Conservation (phyloP, 192 early-diverging fungal genomes). For the Coemansia sp. region DNA sequence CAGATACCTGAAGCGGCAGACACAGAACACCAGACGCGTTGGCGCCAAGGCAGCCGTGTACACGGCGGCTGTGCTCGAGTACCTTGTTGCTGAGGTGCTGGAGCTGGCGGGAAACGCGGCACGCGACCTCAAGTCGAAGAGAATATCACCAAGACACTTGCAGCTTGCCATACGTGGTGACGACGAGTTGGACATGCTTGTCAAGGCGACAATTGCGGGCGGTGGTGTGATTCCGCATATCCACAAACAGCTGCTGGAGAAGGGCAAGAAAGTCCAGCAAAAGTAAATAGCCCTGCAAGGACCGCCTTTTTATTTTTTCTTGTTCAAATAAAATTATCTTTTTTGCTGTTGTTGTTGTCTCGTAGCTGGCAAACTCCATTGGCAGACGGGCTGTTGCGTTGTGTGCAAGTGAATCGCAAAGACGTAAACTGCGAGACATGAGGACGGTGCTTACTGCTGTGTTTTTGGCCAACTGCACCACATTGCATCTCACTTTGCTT, state of each 20-base stretch:
- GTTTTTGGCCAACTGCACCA: too few species aligned
- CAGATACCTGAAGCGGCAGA: conserved; percentile 82
- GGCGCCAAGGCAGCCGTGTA: conserved; percentile 91
- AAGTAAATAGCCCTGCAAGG: background rate
- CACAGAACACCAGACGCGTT: conserved; percentile 78
- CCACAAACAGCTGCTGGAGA: conserved; percentile 56
- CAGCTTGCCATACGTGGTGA: conserved; percentile 91
- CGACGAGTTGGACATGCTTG: conserved; percentile 86
- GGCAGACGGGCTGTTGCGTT: too few species aligned
- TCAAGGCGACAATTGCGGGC: conserved; percentile 87
- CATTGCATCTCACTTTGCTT: too few species aligned
- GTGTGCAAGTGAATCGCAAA: background rate
- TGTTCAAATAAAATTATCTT: conserved; percentile 9
- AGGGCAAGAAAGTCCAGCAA: conserved; percentile 44
- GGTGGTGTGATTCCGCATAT: conserved; percentile 77
- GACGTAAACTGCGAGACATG: background rate
- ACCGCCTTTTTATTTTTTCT: conserved; percentile 1
- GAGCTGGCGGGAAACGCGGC: conserved; percentile 93
- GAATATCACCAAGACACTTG: conserved; percentile 86
- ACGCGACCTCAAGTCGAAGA: conserved; percentile 86
- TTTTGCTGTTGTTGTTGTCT: background rate
- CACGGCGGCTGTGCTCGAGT: conserved; percentile 88
- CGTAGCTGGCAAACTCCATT: too few species aligned
- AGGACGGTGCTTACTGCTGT: too few species aligned
- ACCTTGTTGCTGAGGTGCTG: conserved; percentile 88